Percentiles rank a stretch among this genome's conserved stretches.
Conservation (phyloP, 305 asterid species). For the Vinca major region DNA sequence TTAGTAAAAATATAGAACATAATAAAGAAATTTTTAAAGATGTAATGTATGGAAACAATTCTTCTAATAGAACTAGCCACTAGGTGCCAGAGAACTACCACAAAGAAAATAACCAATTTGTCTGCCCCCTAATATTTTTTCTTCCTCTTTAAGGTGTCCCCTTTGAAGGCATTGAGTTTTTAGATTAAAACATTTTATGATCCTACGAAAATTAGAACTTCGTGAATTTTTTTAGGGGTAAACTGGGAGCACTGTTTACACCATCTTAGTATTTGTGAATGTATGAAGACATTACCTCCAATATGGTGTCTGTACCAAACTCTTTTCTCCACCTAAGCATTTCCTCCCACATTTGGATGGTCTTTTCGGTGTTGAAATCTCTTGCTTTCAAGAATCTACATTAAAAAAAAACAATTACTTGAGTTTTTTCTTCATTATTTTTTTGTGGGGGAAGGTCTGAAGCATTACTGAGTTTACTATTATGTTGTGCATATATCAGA, state of each 20-base stretch:
- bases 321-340: conserved; percentile 92
- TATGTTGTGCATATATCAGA: not conserved
- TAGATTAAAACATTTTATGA: not conserved
- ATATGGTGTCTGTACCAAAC: conserved; percentile 70
- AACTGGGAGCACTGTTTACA: not conserved
- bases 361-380: conserved; percentile 59
- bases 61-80: not conserved
- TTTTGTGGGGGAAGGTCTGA: too few relatives aligned
- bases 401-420: not conserved
- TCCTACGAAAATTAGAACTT: too few relatives aligned
- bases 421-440: not conserved
- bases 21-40: not conserved
- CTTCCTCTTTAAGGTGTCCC: not conserved
- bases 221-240: too few relatives aligned
- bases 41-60: not conserved
- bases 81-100: not conserved
- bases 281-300: conserved; percentile 51
- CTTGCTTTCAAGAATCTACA: conserved; percentile 83
- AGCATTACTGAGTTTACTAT: not conserved
- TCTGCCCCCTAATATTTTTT: not conserved
- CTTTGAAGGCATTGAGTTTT: not conserved
- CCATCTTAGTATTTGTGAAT: conserved; percentile 11
- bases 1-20: not conserved
- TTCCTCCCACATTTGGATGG: conserved; percentile 90
- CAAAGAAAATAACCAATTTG: not conserved